Evolutionary conservation across 805 yeast species (phyloP), one percentile per base, ranked within the genome.

Genomic region (Ogataea siamensis): DNA sequence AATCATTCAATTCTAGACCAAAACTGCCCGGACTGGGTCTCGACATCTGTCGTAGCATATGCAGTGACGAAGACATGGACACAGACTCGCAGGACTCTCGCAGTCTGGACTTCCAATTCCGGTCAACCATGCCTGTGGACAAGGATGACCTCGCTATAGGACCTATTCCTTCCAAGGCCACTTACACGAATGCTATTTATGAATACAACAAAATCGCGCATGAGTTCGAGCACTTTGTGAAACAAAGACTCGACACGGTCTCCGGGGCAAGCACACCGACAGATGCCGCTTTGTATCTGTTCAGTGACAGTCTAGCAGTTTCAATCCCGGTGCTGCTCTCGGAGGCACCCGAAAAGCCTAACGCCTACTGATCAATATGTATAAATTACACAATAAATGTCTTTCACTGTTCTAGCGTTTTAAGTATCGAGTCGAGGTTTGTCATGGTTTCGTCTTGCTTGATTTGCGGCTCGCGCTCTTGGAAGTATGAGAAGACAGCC

Each of bases 161-260:
- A n/a, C 25, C 40, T 2, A 16, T 39, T 14, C 17, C 21, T 8
- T 15, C 31, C 3, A 34, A 28, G 15, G 16, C 21, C 2, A 17
- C 32, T 2, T 34, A 39, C 16, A 7, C 37, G 12, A 68, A 69
- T 38, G 63, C 75, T 7, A 49, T 78, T 35, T 73, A 70, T 48
- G 84, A 77, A 47, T 73, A 79, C 71, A 69, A 71, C 39, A 21
- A 40, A 3, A 55, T 65, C 28, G 71, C 74, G 15, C 63, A 65
- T 10, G 79, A 74, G 47, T 72, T 72, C 51, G 74, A 70, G 46
- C 37, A 43, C 5, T 74, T 64, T 42, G 53, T 71, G 42, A 52
- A 21, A 11, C 30, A 31, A 8, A 32, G 32, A 24, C 23, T 50
- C 14, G 44, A 42, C 13, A 38, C 29, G 14, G 17, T 22, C 14